Evolutionary conservation across 129 eudicot genomes (phyloP).

Genomic region (Lactuca sativa): DNA sequence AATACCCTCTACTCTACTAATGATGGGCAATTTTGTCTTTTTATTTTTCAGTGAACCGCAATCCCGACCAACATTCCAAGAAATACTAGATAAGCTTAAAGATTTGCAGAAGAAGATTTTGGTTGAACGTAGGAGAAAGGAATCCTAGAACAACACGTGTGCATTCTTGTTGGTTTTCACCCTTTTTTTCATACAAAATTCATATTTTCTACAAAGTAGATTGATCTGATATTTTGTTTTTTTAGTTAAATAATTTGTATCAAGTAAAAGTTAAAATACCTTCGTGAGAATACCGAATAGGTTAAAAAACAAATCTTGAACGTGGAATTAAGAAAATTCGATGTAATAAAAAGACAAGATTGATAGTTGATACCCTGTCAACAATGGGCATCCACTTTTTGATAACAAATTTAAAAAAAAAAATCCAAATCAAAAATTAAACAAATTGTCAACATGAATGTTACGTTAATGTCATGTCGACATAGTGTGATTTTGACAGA

Average conservation of each 20-base stretch:
- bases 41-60: slow-evolving; percentile 52
- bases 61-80: slow-evolving; percentile 69
- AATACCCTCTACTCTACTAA: not conserved
- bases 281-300: not conserved
- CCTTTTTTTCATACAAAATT: not conserved
- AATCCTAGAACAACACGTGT: slow-evolving; percentile 2
- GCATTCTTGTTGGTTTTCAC: slow-evolving; percentile 3
- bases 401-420: not conserved
- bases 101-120: slow-evolving; percentile 52
- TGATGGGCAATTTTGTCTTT: not conserved
- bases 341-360: not conserved
- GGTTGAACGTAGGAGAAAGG: slow-evolving; percentile 46
- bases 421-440: too few species aligned
- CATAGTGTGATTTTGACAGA: too few species aligned
- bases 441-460: not conserved
- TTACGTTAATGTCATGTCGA: not conserved
- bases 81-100: slow-evolving; percentile 58
- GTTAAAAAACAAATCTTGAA: not conserved
- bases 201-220: not conserved
- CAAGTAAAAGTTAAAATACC: too few species aligned
- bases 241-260: too few species aligned
- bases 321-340: not conserved
- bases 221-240: too few species aligned
- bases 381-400: not conserved
- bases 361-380: not conserved